phyloP scores from a whole-genome alignment of 1,139 yeast species.

The Sugiyamaella sp. region DNA sequence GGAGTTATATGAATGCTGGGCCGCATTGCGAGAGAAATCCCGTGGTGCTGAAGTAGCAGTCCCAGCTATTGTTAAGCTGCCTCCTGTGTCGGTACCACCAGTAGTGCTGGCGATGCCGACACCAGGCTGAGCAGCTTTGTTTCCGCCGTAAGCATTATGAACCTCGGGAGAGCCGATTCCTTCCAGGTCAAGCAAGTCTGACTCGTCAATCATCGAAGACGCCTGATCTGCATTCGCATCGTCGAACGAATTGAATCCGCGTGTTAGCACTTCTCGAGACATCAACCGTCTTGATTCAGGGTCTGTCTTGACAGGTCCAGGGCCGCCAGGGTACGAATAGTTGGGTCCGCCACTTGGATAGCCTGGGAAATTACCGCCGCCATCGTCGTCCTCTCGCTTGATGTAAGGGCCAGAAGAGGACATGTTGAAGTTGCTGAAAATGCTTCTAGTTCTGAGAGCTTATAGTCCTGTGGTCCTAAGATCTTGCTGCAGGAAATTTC shows the following conservation, averaged over 20 bases:
- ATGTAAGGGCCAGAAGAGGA: slow-evolving; percentile 19
- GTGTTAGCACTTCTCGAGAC: slow-evolving; percentile 35
- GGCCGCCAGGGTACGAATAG: background rate
- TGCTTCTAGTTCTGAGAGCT: too few species aligned
- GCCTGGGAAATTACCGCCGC: background rate
- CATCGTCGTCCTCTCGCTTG: slow-evolving; percentile 23
- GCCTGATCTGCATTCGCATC: slow-evolving; percentile 26
- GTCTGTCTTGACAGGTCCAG: background rate
- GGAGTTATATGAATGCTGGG: slow-evolving; percentile 17
- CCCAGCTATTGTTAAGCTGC: slow-evolving; percentile 1
- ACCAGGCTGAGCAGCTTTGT: background rate
- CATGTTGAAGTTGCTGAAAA: too few species aligned
- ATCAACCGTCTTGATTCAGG: slow-evolving; percentile 20
- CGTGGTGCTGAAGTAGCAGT: slow-evolving; percentile 30
- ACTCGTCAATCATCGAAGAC: slow-evolving; percentile 38
- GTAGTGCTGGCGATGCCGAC: slow-evolving; percentile 6
- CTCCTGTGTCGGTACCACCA: background rate
- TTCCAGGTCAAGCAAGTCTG: slow-evolving; percentile 39
- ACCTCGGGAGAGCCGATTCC: slow-evolving; percentile 31
- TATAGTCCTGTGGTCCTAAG: too few species aligned
- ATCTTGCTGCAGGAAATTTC: too few species aligned
- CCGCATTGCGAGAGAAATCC: slow-evolving; percentile 27
- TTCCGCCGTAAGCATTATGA: slow-evolving; percentile 18
- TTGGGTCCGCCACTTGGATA: slow-evolving; percentile 1
- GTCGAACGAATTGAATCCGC: slow-evolving; percentile 38